These are phyloP conservation scores for Globisporangium canariense DNA, from an alignment of 352 stramenopile species.

Conservation along the genomic window DNA sequence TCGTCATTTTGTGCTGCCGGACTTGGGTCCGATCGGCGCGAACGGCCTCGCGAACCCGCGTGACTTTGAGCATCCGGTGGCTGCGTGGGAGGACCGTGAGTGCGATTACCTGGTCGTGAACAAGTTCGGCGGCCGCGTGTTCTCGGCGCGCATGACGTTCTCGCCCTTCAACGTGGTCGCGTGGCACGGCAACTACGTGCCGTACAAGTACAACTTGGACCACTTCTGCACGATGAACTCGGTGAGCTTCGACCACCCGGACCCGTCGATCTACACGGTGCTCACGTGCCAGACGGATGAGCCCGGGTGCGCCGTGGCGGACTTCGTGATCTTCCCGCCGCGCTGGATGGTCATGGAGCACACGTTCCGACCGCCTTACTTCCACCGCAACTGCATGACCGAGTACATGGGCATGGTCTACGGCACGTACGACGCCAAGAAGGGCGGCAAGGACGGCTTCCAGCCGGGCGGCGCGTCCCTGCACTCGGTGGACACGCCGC, in stretches of 20 bases:
- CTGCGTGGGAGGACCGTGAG: constrained; percentile 87
- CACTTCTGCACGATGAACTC: constrained; percentile 96
- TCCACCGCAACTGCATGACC: constrained; percentile 96
- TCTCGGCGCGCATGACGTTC: constrained; percentile 75
- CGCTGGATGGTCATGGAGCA: constrained; percentile 92
- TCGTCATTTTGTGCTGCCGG: constrained; percentile 93
- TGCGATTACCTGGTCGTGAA: constrained; percentile 68
- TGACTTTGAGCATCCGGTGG: constrained; percentile 93
- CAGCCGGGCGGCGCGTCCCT: constrained; percentile 90
- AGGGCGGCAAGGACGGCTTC: constrained; percentile 84
- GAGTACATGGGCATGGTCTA: constrained; percentile 98
- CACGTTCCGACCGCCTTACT: constrained; percentile 92
- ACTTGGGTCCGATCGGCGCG: constrained; percentile 94
- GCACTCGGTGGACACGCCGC: constrained; percentile 86
- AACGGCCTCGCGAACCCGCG: constrained; percentile 96
- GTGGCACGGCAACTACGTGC: constrained; percentile 98
- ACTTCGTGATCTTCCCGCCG: constrained; percentile 98
- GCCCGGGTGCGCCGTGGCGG: constrained; percentile 90
- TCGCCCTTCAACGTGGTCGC: constrained; percentile 97
- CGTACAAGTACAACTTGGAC: constrained; percentile 96
- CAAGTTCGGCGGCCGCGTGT: constrained; percentile 91
- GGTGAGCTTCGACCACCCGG: constrained; percentile 95
- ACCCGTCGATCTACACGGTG: constrained; percentile 97
- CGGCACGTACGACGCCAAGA: constrained; percentile 95
- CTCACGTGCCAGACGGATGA: constrained; percentile 94